A percentile compares a stretch with the other conserved stretches of the same genome.
phyloP scores from a whole-genome alignment of 345 rosid genomes.

The Xanthoceras sorbifolium region DNA sequence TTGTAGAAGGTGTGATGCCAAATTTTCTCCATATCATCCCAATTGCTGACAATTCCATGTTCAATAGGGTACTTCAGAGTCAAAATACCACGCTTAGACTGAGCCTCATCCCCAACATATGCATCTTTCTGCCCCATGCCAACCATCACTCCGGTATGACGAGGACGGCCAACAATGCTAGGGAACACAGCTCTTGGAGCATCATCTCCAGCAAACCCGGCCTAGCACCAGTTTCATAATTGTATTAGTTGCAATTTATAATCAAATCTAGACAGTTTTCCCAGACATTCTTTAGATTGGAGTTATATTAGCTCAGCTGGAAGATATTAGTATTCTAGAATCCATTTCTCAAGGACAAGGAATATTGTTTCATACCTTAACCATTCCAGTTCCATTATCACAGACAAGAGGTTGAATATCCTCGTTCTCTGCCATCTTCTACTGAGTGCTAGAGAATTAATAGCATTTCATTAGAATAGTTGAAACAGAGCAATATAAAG shows the following conservation, averaged over 20 bases:
- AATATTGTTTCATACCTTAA: slow-evolving; percentile 33
- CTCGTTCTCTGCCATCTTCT: slow-evolving; percentile 39
- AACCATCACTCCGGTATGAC: slow-evolving; percentile 77
- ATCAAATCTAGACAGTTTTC: not conserved
- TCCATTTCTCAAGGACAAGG: not conserved
- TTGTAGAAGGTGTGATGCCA: slow-evolving; percentile 76
- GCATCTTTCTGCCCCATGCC: slow-evolving; percentile 81
- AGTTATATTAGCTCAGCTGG: not conserved
- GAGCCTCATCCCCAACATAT: slow-evolving; percentile 78
- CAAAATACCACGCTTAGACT: slow-evolving; percentile 76
- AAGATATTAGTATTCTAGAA: not conserved
- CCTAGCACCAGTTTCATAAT: slow-evolving; percentile 31
- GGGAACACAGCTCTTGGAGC: slow-evolving; percentile 76
- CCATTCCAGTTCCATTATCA: slow-evolving; percentile 59
- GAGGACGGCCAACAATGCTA: slow-evolving; percentile 69
- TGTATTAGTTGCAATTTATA: not conserved
- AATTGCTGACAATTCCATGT: slow-evolving; percentile 77
- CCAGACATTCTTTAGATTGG: not conserved
- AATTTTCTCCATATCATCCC: slow-evolving; percentile 77
- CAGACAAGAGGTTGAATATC: slow-evolving; percentile 53
- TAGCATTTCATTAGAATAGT: slow-evolving; percentile 13
- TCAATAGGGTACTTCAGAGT: slow-evolving; percentile 76
- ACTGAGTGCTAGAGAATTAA: not conserved
- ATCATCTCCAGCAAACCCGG: slow-evolving; percentile 77
- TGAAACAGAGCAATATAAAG: not conserved